A percentile compares a stretch with the other conserved stretches of the same genome.
phyloP scores from a whole-genome alignment of 2,329 filamentous ascomycete genomes.

The Stachybotrys elegans region DNA sequence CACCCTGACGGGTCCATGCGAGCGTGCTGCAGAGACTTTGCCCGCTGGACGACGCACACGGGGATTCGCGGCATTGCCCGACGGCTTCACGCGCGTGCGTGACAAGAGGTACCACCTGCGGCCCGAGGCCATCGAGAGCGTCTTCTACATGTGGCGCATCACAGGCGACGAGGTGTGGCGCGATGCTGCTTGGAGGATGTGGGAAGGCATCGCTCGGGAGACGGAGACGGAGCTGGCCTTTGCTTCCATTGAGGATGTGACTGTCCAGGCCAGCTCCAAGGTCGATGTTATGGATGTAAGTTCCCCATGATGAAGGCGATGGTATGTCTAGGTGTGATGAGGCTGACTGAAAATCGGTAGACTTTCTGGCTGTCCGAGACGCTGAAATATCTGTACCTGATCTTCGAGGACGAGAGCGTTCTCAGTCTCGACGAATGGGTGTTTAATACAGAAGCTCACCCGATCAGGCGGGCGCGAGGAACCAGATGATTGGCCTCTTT shows the following conservation, averaged over 20 bases:
- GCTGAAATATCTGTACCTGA: slow-evolving; percentile 71
- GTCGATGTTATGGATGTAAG: slow-evolving; percentile 59
- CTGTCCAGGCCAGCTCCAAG: slow-evolving; percentile 21
- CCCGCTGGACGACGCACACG: slow-evolving; percentile 4
- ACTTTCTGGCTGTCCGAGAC: slow-evolving; percentile 73
- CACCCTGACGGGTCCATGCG: slow-evolving; percentile 28
- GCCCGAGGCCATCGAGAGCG: slow-evolving; percentile 47
- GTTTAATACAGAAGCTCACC: slow-evolving; percentile 54
- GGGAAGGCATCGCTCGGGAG: slow-evolving; percentile 33
- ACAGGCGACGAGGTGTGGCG: slow-evolving; percentile 39
- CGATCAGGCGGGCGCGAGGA: slow-evolving; percentile 35
- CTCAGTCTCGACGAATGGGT: slow-evolving; percentile 69
- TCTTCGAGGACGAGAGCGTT: slow-evolving; percentile 59
- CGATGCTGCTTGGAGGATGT: slow-evolving; percentile 45
- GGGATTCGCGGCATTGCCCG: slow-evolving; percentile 25
- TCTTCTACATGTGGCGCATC: slow-evolving; percentile 47
- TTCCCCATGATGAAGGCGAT: slow-evolving; percentile 5
- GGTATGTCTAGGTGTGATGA: background rate
- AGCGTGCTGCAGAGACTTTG: slow-evolving; percentile 22
- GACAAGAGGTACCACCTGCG: slow-evolving; percentile 39
- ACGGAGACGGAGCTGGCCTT: slow-evolving; percentile 39
- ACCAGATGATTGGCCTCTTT: too few species aligned
- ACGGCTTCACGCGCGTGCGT: slow-evolving; percentile 53
- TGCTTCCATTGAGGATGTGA: slow-evolving; percentile 35
- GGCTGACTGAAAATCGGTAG: slow-evolving; percentile 16